Evolutionary conservation across 495 filamentous ascomycete genomes (phyloP).

Genomic region (Saxophila tyrrhenica): DNA sequence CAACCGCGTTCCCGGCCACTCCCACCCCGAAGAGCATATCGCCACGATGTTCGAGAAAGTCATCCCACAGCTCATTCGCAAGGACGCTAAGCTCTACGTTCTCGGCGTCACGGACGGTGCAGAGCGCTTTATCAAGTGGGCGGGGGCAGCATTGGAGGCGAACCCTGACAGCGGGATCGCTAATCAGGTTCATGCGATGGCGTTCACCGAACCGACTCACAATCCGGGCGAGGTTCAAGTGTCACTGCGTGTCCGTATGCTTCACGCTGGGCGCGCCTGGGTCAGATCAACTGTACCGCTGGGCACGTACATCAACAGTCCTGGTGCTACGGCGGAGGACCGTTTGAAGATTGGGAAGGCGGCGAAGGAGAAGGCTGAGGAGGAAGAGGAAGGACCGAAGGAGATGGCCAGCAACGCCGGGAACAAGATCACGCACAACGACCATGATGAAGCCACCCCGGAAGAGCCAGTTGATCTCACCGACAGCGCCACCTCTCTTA

Average conservation of each 20-base stretch:
- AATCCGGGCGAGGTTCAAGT: neutral
- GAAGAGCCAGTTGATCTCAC: neutral
- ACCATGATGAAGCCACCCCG: too few relatives aligned
- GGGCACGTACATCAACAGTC: neutral
- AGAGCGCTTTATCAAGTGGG: slow-evolving; percentile 13
- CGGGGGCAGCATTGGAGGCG: slow-evolving; percentile 1
- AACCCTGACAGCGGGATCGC: neutral
- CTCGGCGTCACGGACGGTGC: slow-evolving; percentile 26
- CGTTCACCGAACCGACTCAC: slow-evolving; percentile 14
- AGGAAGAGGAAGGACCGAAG: neutral
- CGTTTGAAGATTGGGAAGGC: neutral
- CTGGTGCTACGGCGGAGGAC: neutral
- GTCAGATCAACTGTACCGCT: slow-evolving; percentile 1
- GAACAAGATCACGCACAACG: neutral
- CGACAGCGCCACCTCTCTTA: too few relatives aligned
- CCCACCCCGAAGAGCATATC: slow-evolving; percentile 24
- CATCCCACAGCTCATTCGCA: slow-evolving; percentile 19
- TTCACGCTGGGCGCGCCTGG: slow-evolving; percentile 2
- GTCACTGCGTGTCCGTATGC: neutral
- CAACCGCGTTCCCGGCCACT: slow-evolving; percentile 25
- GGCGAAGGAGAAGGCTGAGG: neutral
- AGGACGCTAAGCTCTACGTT: slow-evolving; percentile 28
- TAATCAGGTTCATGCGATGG: neutral
- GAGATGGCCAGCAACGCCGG: neutral
- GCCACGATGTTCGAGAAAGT: slow-evolving; percentile 24